Base-by-base conservation (phyloP, 805 yeast species). In the Sugiyamaella boreocaroliniensis region DNA sequence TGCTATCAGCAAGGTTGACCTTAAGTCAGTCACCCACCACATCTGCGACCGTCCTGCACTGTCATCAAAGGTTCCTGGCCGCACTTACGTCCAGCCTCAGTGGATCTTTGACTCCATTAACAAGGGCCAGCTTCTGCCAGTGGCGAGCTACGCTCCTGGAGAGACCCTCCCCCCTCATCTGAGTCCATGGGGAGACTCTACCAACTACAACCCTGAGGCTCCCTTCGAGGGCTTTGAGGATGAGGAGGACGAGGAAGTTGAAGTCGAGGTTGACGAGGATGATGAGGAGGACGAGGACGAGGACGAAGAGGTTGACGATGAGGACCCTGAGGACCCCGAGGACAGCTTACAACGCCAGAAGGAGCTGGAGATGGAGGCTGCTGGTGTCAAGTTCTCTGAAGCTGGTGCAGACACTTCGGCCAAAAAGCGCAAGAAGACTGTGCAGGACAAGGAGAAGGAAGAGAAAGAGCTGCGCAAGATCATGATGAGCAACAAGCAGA, bases 121-220 rank as follows among this genome's bases (percentile, higher is more conserved):
- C 74, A 85, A 85, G 71, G 79, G 81, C 48, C 75, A 79, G 55
- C 75, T 93, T 55, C 75, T 86, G 55, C 81, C 93, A 16, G 96
- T 88, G 19, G 82, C 84, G 51, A 77, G 76, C 51, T 93, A 93
- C 66, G 86, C 95, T 44, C 96, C 97, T 4, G 99, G 99, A 52
- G 97, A 92, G 72, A 74, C 88, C 4, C 76, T 93, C 58, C 99
- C 99, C 45, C 97, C 99, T 40, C 99, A 93, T 71, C 76, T 93
- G 64, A 87, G 96, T 49, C 99, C 99, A 75, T 93, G 99, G 98
- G 98, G 98, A 61, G 99, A 93, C 73, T 79, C 90, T 47, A 89
- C 85, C 62, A 85, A 83, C 51, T 93, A 93, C 72, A 82, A 92
- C 70, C 98, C 99, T 63, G 82, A 77, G 53, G 85, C 80, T 32